Evolutionary conservation across 176 grass and related monocot genomes (phyloP).

Genomic region (sorghum (Sorghum bicolor)): Sorghum_bicolor_NCBIv3 NC_012870.2:62460001-62460500

Average conservation of each 20-base stretch:
- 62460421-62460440: conserved; percentile 49
- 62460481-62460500: conserved; percentile 52
- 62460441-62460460: conserved; percentile 58
- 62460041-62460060: conserved; percentile 64
- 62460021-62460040: neutral
- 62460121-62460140: conserved; percentile 60
- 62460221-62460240: conserved; percentile 61
- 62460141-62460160: conserved; percentile 51
- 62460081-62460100: conserved; percentile 76
- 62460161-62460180: conserved; percentile 23
- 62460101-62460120: conserved; percentile 62
- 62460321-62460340: conserved; percentile 65
- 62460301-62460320: conserved; percentile 49
- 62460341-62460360: conserved; percentile 85
- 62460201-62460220: conserved; percentile 47
- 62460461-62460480: conserved; percentile 42
- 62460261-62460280: conserved; percentile 73
- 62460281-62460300: conserved; percentile 51
- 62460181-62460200: conserved; percentile 45
- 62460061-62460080: conserved; percentile 60
- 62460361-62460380: conserved; percentile 51
- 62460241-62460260: conserved; percentile 64
- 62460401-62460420: conserved; percentile 50
- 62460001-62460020: neutral
- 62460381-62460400: conserved; percentile 36